Percentiles rank a stretch among this genome's conserved stretches.
Evolutionary conservation across 192 early-diverging fungal species (phyloP).

Genomic region (Anaeromyces robustus): DNA sequence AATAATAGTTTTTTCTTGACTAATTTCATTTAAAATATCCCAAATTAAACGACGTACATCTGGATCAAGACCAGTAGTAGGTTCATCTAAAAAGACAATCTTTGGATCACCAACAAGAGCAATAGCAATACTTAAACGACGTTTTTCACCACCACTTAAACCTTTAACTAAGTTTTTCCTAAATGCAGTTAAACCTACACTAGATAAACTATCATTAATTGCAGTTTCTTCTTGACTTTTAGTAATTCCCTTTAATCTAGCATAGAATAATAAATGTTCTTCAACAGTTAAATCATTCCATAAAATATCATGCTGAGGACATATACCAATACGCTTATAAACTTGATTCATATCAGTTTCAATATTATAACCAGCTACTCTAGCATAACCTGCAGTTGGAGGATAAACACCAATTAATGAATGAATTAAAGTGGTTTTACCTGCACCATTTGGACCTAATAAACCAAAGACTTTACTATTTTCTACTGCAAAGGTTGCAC

Average conservation of each 20-base stretch:
- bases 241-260: constrained; percentile 14
- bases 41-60: constrained; percentile 59
- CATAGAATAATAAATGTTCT: constrained; percentile 22
- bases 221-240: background rate
- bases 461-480: constrained; percentile 3
- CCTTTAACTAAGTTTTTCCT: constrained; percentile 24
- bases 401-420: constrained; percentile 14
- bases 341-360: background rate
- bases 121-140: constrained; percentile 83
- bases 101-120: constrained; percentile 81
- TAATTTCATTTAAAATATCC: constrained; percentile 43
- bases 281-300: constrained; percentile 22
- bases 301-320: constrained; percentile 26
- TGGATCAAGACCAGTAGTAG: constrained; percentile 26
- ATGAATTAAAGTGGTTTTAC: constrained; percentile 18
- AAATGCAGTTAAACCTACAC: too few species aligned
- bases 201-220: too few species aligned
- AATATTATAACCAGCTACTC: constrained; percentile 8
- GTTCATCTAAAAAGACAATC: constrained; percentile 70
- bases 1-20: constrained; percentile 43
- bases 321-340: constrained; percentile 11
- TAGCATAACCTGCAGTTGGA: constrained; percentile 12
- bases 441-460: constrained; percentile 14
- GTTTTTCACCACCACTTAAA: constrained; percentile 83
- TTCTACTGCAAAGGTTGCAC: background rate